Conservation (phyloP, 495 filamentous ascomycete genomes). For the Talaromyces borbonicus region DNA sequence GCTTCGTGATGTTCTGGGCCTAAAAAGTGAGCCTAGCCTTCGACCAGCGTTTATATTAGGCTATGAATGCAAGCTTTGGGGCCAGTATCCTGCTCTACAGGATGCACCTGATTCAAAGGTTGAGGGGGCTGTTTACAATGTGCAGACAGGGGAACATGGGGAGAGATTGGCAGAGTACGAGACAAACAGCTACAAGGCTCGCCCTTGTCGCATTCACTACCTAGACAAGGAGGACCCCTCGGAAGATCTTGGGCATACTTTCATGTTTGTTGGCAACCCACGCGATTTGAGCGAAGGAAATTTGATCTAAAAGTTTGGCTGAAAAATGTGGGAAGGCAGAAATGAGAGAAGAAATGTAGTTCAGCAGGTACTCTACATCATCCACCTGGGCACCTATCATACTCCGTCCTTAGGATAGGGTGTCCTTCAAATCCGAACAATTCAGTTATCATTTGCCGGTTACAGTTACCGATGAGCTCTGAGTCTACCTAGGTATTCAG, state of each 20-base stretch:
- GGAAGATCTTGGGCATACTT: slow-evolving; percentile 14
- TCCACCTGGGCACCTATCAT: no score
- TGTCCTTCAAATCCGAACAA: no score
- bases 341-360: no score
- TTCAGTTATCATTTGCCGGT: no score
- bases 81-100: slow-evolving; percentile 21
- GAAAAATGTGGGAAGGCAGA: slow-evolving; percentile 8
- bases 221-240: slow-evolving; percentile 11
- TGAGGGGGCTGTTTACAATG: slow-evolving; percentile 19
- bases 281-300: slow-evolving; percentile 16
- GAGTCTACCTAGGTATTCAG: no score
- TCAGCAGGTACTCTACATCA: no score
- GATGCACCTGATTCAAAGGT: slow-evolving; percentile 11
- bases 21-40: slow-evolving; percentile 10
- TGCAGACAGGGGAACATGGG: slow-evolving; percentile 12
- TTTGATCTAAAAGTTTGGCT: slow-evolving; percentile 20
- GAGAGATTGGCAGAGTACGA: slow-evolving; percentile 22
- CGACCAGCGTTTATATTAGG: slow-evolving; percentile 11
- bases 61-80: slow-evolving; percentile 17
- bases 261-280: slow-evolving; percentile 21
- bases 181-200: slow-evolving; percentile 14
- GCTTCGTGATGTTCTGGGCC: slow-evolving; percentile 12
- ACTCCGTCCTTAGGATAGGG: no score
- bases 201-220: slow-evolving; percentile 15
- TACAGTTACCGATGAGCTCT: no score